Evolutionary conservation across 805 yeast species (phyloP).

Genomic region (Kazachstania taianensis): DNA sequence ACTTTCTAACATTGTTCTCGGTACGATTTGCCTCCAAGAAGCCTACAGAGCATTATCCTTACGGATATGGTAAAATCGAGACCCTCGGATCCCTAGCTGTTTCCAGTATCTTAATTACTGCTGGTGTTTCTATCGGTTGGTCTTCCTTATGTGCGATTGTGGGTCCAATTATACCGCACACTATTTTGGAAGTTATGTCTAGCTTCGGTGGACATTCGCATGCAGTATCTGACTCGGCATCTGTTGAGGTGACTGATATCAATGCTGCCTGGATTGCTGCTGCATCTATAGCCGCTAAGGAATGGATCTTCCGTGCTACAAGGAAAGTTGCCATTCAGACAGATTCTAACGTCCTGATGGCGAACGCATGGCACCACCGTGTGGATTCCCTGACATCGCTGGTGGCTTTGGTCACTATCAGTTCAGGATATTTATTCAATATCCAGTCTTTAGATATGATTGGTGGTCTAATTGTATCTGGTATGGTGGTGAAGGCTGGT

Average conservation of each 20-base stretch:
- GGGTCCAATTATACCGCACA: constrained; percentile 56
- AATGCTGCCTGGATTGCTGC: constrained; percentile 94
- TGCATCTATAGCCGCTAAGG: constrained; percentile 75
- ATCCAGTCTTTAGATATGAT: constrained; percentile 80
- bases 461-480: constrained; percentile 80
- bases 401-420: constrained; percentile 78
- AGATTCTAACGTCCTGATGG: constrained; percentile 79
- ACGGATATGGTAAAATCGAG: constrained; percentile 89
- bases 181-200: constrained; percentile 40
- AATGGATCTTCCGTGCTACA: constrained; percentile 77
- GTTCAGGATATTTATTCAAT: constrained; percentile 67
- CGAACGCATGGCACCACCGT: constrained; percentile 97
- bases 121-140: constrained; percentile 88
- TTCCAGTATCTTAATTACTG: constrained; percentile 67
- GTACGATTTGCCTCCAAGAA: constrained; percentile 63
- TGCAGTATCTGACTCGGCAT: constrained; percentile 28
- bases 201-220: constrained; percentile 21
- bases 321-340: constrained; percentile 62
- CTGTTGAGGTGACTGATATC: constrained; percentile 44
- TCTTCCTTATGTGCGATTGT: constrained; percentile 58
- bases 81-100: constrained; percentile 86
- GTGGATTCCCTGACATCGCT: constrained; percentile 84
- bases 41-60: constrained; percentile 56
- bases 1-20: constrained; percentile 78
- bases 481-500: constrained; percentile 74